Percentiles rank a stretch among this genome's conserved stretches.
Conservation (phyloP, 2,329 filamentous ascomycete species). For the Cyphellophora europaea region DNA sequence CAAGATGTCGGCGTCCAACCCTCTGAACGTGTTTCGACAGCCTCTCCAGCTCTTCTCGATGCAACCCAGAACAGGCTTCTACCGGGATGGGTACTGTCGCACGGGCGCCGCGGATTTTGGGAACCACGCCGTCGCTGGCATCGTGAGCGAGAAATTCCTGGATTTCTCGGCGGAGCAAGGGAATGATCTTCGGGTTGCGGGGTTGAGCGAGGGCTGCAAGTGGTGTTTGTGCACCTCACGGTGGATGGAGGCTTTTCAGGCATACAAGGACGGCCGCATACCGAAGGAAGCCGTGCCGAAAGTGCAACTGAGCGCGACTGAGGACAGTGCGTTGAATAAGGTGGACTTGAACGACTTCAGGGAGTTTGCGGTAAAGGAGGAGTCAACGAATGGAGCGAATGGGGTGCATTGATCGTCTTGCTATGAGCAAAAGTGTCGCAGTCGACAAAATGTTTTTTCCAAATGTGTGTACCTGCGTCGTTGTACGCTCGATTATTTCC, state of each 20-base stretch:
- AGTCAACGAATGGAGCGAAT: slow-evolving; percentile 15
- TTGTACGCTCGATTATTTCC: too few relatives aligned
- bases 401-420: slow-evolving; percentile 2
- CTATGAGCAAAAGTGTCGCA: background rate
- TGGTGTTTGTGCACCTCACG: slow-evolving; percentile 55
- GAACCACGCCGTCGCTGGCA: slow-evolving; percentile 50
- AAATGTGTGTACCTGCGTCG: slow-evolving; percentile 7
- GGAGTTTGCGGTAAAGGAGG: slow-evolving; percentile 22
- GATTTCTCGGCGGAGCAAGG: slow-evolving; percentile 51
- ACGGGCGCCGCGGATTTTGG: slow-evolving; percentile 45
- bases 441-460: background rate
- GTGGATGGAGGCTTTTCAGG: slow-evolving; percentile 53
- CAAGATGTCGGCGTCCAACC: slow-evolving; percentile 4
- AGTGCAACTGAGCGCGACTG: slow-evolving; percentile 28
- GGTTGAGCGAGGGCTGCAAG: slow-evolving; percentile 50
- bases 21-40: slow-evolving; percentile 41
- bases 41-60: slow-evolving; percentile 50
- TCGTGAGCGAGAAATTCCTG: slow-evolving; percentile 53
- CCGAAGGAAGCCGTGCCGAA: slow-evolving; percentile 16
- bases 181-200: slow-evolving; percentile 50
- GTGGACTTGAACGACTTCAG: slow-evolving; percentile 26
- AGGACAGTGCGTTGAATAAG: slow-evolving; percentile 27
- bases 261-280: slow-evolving; percentile 35
- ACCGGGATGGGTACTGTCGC: slow-evolving; percentile 55
- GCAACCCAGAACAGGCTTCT: slow-evolving; percentile 51